Evolutionary conservation across 2,329 filamentous ascomycete genomes (phyloP).

Genomic region (Dactylellina sp.): DNA sequence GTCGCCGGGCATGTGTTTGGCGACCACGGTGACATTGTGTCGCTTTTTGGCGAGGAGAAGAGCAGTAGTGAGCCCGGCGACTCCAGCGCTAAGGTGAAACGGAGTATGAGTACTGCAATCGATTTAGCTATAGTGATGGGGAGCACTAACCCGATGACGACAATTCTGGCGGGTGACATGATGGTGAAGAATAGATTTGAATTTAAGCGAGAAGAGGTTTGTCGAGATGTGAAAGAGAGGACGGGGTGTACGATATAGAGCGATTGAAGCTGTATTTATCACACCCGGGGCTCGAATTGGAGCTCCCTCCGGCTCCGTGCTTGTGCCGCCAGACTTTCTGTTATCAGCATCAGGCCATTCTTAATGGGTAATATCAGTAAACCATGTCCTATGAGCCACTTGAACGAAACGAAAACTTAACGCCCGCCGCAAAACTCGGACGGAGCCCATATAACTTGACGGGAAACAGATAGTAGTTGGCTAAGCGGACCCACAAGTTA

Average conservation of each 20-base stretch:
- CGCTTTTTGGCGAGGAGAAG: slow-evolving; percentile 70
- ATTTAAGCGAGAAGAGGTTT: background rate
- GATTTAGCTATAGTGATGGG: slow-evolving; percentile 1
- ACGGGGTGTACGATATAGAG: background rate
- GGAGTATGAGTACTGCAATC: background rate
- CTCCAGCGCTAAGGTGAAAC: slow-evolving; percentile 69
- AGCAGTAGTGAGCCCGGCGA: slow-evolving; percentile 75
- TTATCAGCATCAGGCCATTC: slow-evolving; percentile 32
- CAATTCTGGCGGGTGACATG: slow-evolving; percentile 62
- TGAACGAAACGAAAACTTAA: too few species aligned
- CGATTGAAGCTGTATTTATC: background rate
- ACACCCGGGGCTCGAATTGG: background rate
- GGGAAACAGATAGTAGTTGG: background rate
- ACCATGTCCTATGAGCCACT: slow-evolving; percentile 3
- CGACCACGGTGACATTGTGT: slow-evolving; percentile 76
- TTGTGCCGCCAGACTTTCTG: slow-evolving; percentile 6
- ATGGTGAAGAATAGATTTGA: slow-evolving; percentile 17
- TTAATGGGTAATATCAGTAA: slow-evolving; percentile 6
- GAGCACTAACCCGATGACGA: slow-evolving; percentile 66
- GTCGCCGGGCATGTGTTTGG: slow-evolving; percentile 93
- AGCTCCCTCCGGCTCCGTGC: slow-evolving; percentile 16
- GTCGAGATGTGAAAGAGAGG: background rate
- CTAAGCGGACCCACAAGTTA: background rate
- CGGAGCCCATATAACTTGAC: too few species aligned
- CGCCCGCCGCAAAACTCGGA: too few species aligned